Evolutionary conservation across 2,329 filamentous ascomycete genomes (phyloP), one percentile per base, ranked within the genome.

Genomic region (Penicillium verrucosum): DNA sequence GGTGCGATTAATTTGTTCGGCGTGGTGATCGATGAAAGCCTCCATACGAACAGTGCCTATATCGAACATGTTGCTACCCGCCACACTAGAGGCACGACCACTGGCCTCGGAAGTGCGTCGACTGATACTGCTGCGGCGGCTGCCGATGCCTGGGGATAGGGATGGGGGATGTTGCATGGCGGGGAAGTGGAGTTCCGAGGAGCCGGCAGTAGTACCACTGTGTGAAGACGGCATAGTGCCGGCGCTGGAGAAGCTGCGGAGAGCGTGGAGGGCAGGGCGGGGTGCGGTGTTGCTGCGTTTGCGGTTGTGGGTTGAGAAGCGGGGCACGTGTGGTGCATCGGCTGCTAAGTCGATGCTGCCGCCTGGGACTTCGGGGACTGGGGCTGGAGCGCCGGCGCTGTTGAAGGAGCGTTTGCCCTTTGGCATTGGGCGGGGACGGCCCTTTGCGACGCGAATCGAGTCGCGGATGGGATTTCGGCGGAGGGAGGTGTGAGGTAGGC

Each of bases 1-100:
- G 16, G 68, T 59, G 30, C 70, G 70, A 50, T 67, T 66, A 10
- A 69, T 63, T 27, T 74, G 57, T 11, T 65, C 63, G 1, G 63
- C 70, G 11, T 73, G 71, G 34, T 78, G 77, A 61, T 86, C 83
- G 64, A 99, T 95, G 72, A 97, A 99, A 0, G 94, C 94, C 73
- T 97, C 93, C 93, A 99, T 97, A 29, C 94, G 86, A 45, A 97
- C 86, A 2, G 92, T 97, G 1, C 92, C 92, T 56, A 95, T 89
- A 65, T 95, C 92, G 68, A 94, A 94, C 77, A 94, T 92, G 72
- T 84, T 82, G 55, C 73, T 74, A 60, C 72, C 64, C 21, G 49
- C 38, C 45, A 77, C 70, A 64, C 77, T 72, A 60, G 83, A 70
- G 2, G 77, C 57, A 9, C 64, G 77, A 2, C 73, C 78, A 61